Evolutionary conservation across 768 basidiomycete species (phyloP).

Genomic region (Boletus rubescentipes): DNA sequence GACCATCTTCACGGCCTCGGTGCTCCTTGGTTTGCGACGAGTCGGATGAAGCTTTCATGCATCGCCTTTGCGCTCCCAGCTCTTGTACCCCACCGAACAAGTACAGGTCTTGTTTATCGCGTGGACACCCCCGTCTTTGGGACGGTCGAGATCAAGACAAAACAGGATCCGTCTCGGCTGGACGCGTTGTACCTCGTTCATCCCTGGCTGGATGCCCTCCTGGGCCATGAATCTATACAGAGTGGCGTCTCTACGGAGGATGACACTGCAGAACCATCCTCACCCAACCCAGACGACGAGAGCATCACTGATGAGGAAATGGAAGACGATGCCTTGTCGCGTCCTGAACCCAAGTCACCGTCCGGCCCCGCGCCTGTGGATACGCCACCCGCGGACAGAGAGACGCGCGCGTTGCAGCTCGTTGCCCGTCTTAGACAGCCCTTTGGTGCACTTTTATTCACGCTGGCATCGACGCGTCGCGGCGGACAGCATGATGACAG

Average conservation of each 20-base stretch:
- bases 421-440: not conserved
- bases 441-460: not conserved
- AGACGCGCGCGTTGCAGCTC: not conserved
- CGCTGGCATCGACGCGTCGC: not conserved
- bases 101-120: not conserved
- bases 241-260: too few species aligned
- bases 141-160: not conserved
- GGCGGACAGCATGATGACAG: not conserved
- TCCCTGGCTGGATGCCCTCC: not conserved
- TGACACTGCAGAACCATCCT: too few species aligned
- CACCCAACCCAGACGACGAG: too few species aligned
- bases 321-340: too few species aligned
- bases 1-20: too few species aligned
- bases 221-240: not conserved
- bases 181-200: not conserved
- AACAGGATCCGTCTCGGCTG: not conserved
- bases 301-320: too few species aligned
- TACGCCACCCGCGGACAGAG: too few species aligned
- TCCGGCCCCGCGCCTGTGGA: too few species aligned
- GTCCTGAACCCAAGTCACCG: too few species aligned
- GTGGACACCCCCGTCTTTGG: not conserved
- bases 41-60: constrained; percentile 7
- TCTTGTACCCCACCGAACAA: not conserved
- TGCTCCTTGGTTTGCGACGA: not conserved
- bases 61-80: not conserved